Base-by-base conservation (phyloP, 495 filamentous ascomycete species). In the Penicillium manginii region DNA sequence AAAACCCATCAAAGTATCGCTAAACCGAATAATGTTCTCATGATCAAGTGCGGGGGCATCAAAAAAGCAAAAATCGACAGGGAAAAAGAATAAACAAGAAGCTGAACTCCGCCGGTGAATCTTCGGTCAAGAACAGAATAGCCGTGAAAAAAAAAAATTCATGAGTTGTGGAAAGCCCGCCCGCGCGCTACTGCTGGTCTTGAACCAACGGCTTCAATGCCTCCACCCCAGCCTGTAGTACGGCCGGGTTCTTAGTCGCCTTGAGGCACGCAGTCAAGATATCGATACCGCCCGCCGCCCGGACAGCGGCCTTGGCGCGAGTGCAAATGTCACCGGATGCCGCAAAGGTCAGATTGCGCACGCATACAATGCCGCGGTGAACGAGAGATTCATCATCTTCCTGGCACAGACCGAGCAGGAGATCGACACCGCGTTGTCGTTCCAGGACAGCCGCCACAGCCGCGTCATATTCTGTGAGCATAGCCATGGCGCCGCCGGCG, bases 401-500 rank as follows among this genome's bases (percentile, higher is more conserved):
- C 33, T 77, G 70, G 64, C 91, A 96, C 47, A 97, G 69, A 0
- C 79, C 82, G 42, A 98, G 69, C 18, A 98, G 62, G 35, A 90
- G 80, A 51, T 86, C 81, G 7, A 91, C 78, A 0, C 91, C 91
- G 12, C 87, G 76, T 22, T 92, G 83, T 43, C 85, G 79, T 39
- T 83, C 83, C 58, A 93, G 59, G 23, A 97, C 77, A 2, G 80
- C 87, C 29, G 83, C 78, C 15, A 93, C 88, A 0, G 87, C 86
- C 1, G 78, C 81, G 58, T 93, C 90, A 62, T 84, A 92, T 49
- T 87, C 86, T 0, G 90, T 90, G 56, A 98, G 67, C 76, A 88
- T 88, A 14, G 94, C 94, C 51, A 98, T 67, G 0, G 90, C 93
- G 0, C 94, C 94, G 10, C 92, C 93, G 4, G 94, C 92, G 1